Conservation (phyloP, 208 protist species). For the Borovskyia barvae region DNA sequence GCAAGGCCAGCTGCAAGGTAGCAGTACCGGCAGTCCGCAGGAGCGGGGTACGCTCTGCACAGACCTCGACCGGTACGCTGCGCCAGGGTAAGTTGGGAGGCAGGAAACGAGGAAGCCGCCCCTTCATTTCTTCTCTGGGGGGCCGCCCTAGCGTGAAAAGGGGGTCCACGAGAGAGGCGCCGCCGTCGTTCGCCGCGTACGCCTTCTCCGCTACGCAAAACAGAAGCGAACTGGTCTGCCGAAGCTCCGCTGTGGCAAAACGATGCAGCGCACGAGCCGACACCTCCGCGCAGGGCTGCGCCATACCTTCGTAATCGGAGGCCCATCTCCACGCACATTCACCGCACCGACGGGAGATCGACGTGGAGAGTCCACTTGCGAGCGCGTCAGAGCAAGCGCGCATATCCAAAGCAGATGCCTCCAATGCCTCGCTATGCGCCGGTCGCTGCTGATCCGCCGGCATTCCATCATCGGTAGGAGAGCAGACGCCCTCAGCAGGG, state of each 20-base stretch:
- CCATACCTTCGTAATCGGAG: not conserved
- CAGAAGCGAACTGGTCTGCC: conserved; percentile 16
- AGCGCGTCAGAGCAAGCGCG: no score
- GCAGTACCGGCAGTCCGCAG: not conserved
- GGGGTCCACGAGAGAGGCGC: no score
- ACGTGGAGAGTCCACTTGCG: no score
- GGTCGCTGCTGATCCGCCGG: no score
- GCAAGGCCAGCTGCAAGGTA: conserved; percentile 1
- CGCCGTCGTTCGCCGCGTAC: not conserved
- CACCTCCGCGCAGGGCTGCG: conserved; percentile 5
- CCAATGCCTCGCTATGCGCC: no score
- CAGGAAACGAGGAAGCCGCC: no score
- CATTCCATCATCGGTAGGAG: no score
- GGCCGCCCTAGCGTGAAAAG: no score
- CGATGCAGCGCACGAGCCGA: conserved; percentile 2
- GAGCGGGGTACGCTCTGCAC: conserved; percentile 14
- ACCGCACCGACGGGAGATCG: no score
- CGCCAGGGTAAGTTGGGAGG: not conserved
- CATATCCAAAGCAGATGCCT: no score
- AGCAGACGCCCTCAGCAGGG: no score
- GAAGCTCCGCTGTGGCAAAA: conserved; percentile 4
- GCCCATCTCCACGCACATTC: not conserved
- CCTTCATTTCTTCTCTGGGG: no score
- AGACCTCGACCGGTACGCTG: conserved; percentile 12
- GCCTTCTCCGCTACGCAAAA: conserved; percentile 14